Base-by-base conservation (phyloP, 202 grass and related monocot genomes). In the Panicum virgatum region DNA sequence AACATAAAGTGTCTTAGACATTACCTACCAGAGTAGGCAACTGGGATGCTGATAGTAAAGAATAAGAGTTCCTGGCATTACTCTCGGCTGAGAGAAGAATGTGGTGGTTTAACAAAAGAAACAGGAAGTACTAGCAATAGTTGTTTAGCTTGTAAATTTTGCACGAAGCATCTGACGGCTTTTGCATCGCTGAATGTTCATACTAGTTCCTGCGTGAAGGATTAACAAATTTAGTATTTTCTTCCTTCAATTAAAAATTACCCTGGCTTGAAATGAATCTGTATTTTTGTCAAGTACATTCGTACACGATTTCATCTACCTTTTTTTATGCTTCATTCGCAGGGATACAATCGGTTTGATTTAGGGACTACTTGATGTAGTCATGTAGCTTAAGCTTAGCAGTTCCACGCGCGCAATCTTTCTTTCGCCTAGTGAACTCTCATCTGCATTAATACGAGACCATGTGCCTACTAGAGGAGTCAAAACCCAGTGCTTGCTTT, bases 61-160 rank as follows among this genome's bases (percentile, higher is more conserved):
- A 66, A 47, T 40, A 76, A 69, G 40, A 58, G 50, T 80, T 42
- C 44, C 40, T 75, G 20, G 23, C 42, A 80, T 80, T 62, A 23
- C 25, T 42, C 67, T 14, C 25, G 22, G 12, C 68, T 69, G 60
- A 43, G 47, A 51, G 18, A 62, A 84, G 4, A 84, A 80, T 44
- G 19, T 30, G 47, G 11, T 32, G 69, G 25, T 86, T 23, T 62
- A 82, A 82, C 7, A 44, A 53, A 54, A 8, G 53, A 62, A 3
- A 25, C 47, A n/a, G 54, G 40, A 59, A 72, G 78, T 34, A 22
- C 54, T 27, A 38, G 56, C 51, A 27, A 65, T 56, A 53, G n/a
- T 38, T 27, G n/a, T 14, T 0, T 4, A 20, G 22, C 36, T 59
- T 13, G 10, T 25, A 57, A 37, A 73, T 34, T 34, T 38, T 15